A percentile compares a stretch with the other conserved stretches of the same genome.
These are phyloP conservation scores for Dipodascopsis tothii DNA, from an alignment of 805 yeast species.

Conservation along the genomic window DNA sequence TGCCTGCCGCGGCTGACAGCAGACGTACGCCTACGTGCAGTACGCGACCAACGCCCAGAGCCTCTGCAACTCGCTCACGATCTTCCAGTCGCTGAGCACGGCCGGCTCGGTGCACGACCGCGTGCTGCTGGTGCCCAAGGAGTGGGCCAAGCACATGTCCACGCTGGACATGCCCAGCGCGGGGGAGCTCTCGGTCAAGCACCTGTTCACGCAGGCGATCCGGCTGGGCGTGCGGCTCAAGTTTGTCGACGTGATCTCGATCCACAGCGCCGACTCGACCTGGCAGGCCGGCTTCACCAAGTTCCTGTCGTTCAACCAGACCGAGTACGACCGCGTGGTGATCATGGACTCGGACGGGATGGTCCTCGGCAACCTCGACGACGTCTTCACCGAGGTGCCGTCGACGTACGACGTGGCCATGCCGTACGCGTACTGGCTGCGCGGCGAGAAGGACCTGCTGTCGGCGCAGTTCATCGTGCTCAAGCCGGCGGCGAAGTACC, in stretches of 20 bases:
- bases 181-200: neutral
- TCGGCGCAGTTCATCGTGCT: slow-evolving; percentile 1
- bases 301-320: slow-evolving; percentile 44
- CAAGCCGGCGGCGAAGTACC: neutral
- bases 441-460: neutral
- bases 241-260: neutral
- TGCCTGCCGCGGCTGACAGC: no score
- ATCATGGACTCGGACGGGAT: slow-evolving; percentile 54
- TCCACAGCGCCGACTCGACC: slow-evolving; percentile 37
- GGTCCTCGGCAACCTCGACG: slow-evolving; percentile 49
- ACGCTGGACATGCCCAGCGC: no score
- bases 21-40: slow-evolving; percentile 2
- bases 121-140: neutral
- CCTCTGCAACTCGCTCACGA: slow-evolving; percentile 2
- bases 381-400: slow-evolving; percentile 32
- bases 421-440: slow-evolving; percentile 2
- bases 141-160: neutral
- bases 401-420: neutral
- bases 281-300: slow-evolving; percentile 56
- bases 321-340: slow-evolving; percentile 44
- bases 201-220: neutral
- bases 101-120: neutral
- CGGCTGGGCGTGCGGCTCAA: neutral
- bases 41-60: neutral
- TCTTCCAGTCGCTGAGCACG: neutral